Evolutionary conservation across 176 grass and related monocot species (phyloP), one percentile per base, ranked within the genome.

Genomic region (Pontederia paniculata): DNA sequence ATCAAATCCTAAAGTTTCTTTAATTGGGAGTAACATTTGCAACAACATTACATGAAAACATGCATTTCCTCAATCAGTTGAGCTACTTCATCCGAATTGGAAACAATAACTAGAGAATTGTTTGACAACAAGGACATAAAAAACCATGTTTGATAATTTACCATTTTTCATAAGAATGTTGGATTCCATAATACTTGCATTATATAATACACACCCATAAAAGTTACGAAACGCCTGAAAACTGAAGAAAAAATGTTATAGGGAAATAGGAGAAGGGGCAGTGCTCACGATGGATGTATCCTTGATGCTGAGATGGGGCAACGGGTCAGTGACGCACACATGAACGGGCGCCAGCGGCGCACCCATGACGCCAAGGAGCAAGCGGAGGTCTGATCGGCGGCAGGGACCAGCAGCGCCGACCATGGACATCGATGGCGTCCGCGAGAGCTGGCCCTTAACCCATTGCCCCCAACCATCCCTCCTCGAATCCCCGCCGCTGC

Each of bases 241-340:
- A 12, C 9, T n/a, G 12, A 37, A 28, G 0, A 42, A 15, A 28
- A 12, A 12, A 2, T 1, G 4, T n/a, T n/a, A n/a, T n/a, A 41
- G 16, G 0, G 8, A 41, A 37, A 15, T 3, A 41, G 4, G 55
- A 5, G 37, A 15, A 13, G 17, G 9, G 9, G 19, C 9, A 48
- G 16, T 16, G 13, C 43, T 23, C 22, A 63, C 60, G 19, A 63
- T 63, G 43, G 60, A 42, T 23, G 60, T 63, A 16, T 63, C 60
- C 42, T 63, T 63, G 19, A 63, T 48, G 44, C 60, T 63, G 12
- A 63, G 60, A 21, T 63, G 60, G 47, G 60, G 60, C 45, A 63
- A 45, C 42, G 60, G 60, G 60, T 63, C 60, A 45, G 60, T 63
- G 44, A 45, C 45, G 60, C 60, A 63, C 20, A 48, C 44, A 48